A percentile compares a stretch with the other conserved stretches of the same genome.
These are phyloP conservation scores for Aspergillus novofumigatus DNA, from an alignment of 2,329 filamentous ascomycete species.

Conservation along the genomic window DNA sequence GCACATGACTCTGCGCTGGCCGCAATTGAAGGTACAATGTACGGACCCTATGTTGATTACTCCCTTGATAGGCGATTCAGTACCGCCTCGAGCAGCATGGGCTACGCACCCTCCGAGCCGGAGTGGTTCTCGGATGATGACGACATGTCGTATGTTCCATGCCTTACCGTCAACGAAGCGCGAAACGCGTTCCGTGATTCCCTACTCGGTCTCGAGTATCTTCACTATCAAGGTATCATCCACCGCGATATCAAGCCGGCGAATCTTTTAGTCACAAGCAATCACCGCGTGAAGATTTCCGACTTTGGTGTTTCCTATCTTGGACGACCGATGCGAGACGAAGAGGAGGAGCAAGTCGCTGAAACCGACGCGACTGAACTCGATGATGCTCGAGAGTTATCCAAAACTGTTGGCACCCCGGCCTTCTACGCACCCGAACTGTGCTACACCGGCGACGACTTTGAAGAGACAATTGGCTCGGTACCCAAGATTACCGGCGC, in stretches of 20 bases:
- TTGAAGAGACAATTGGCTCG: constrained; percentile 49
- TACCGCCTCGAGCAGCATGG: constrained; percentile 64
- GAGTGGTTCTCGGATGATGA: constrained; percentile 57
- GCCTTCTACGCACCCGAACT: constrained; percentile 97
- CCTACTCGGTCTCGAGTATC: constrained; percentile 85
- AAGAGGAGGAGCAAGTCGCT: constrained; percentile 70
- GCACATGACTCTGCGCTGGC: constrained; percentile 34
- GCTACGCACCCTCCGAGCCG: constrained; percentile 41
- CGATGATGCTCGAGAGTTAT: constrained; percentile 91
- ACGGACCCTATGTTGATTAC: constrained; percentile 63
- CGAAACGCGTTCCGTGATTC: constrained; percentile 87
- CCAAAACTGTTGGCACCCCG: constrained; percentile 95
- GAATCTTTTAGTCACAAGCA: constrained; percentile 81
- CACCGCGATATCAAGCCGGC: constrained; percentile 84
- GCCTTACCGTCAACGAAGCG: constrained; percentile 80
- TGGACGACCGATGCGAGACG: constrained; percentile 78
- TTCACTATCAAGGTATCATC: constrained; percentile 82
- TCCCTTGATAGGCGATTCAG: constrained; percentile 70
- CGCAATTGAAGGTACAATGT: constrained; percentile 74
- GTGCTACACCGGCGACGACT: constrained; percentile 77
- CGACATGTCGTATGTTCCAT: constrained; percentile 88
- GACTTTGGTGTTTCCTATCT: constrained; percentile 99
- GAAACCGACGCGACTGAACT: constrained; percentile 82
- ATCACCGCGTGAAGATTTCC: constrained; percentile 91
- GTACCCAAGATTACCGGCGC: constrained; percentile 77